Percentiles rank a stretch among this genome's conserved stretches.
Evolutionary conservation across 106 monocot genomes (phyloP).

Genomic region (Platanthera zijinensis): DNA sequence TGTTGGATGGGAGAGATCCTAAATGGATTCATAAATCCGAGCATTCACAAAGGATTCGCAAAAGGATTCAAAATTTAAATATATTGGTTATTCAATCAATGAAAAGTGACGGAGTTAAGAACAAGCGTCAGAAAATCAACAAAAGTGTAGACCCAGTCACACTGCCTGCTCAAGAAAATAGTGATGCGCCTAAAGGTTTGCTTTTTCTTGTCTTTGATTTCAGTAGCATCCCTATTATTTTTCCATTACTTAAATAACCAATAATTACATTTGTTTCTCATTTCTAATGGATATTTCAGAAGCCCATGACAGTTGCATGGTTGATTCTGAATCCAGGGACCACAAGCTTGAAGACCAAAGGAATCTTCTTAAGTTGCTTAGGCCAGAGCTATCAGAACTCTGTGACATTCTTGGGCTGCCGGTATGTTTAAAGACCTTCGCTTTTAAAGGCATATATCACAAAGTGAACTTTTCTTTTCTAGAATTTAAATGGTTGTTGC

Average conservation of each 20-base stretch:
- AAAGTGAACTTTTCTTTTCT: not conserved
- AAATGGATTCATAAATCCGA: conserved; percentile 51
- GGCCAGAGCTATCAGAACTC: conserved; percentile 57
- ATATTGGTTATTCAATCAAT: conserved; percentile 4
- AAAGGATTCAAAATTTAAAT: conserved; percentile 28
- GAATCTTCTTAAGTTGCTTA: conserved; percentile 40
- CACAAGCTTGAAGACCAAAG: conserved; percentile 30
- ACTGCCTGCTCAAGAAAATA: conserved; percentile 2
- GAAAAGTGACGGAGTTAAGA: conserved; percentile 45
- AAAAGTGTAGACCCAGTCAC: conserved; percentile 14
- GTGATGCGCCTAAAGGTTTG: not conserved
- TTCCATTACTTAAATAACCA: not conserved
- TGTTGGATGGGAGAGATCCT: conserved; percentile 51
- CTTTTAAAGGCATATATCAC: not conserved
- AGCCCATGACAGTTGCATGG: conserved; percentile 8
- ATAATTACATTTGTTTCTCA: conserved; percentile 7
- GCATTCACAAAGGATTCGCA: conserved; percentile 38
- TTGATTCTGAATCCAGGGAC: conserved; percentile 27
- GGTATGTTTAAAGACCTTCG: conserved; percentile 27
- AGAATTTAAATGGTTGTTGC: not conserved
- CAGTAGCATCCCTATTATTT: not conserved
- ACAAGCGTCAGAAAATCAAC: conserved; percentile 38
- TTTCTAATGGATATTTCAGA: conserved; percentile 13
- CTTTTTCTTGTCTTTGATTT: not conserved
- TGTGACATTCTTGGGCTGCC: conserved; percentile 51